Evolutionary conservation across 345 rosid genomes (phyloP), one percentile per base, ranked within the genome.

Genomic region (Populus tremula): DNA sequence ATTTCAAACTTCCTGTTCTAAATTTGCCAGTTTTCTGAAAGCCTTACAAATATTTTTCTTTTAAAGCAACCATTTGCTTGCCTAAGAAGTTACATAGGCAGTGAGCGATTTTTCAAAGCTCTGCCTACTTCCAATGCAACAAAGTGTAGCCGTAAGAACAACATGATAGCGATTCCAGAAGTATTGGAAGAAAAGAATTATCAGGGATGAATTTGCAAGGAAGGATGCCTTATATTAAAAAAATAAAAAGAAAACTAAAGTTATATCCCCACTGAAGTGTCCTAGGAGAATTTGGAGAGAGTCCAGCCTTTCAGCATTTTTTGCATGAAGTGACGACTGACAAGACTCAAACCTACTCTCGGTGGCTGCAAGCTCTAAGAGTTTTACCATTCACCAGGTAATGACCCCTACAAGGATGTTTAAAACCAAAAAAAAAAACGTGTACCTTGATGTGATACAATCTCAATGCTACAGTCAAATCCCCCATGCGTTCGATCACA

Each of bases 401-500:
- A 69, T 63, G 29, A 5, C 31, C 29, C 67, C 67, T 63, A 29
- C 67, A 63, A 63, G 67, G 31, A 25, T 27, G 36, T 25, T 47
- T 8, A 27, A 65, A 56, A 59, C 69, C 39, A 39, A 18, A 77
- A 33, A 41, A 2, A 66, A 2, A 66, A 61, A 45, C 5, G 31
- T 29, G 13, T 82, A 93, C 99, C 96, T 92, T 69, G 83, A 81
- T 64, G 91, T 33, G 98, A 91, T 54, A 96, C 93, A 76, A 96
- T 78, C 83, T 92, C 96, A 64, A 89, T 69, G 79, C 97, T 87
- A 75, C 97, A 95, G 84, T 95, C 99, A 86, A 95, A 91, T 67
- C 98, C 99, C 81, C 99, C 99, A 76, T 95, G 99, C 39, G 85
- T 88, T 73, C 92, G 89, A 77, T 93, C 97, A 78, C 99, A 95